Evolutionary conservation across 2,329 filamentous ascomycete species (phyloP).

Genomic region (Cladosporium colombiae): DNA sequence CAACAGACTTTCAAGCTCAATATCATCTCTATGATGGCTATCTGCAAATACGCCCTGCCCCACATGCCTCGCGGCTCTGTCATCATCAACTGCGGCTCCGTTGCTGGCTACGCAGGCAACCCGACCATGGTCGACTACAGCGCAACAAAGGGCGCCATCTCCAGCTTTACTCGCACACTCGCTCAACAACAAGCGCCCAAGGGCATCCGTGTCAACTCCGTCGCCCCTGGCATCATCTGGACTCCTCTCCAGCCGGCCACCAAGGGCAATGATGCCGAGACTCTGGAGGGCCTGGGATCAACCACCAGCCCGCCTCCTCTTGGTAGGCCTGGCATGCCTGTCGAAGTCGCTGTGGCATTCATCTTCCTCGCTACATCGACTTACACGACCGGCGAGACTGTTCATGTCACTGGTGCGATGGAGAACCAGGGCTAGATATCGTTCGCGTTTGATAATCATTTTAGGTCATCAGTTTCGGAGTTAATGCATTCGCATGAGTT

Average conservation of each 20-base stretch:
- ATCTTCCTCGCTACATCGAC: slow-evolving; percentile 34
- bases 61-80: slow-evolving; percentile 55
- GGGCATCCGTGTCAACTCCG: slow-evolving; percentile 58
- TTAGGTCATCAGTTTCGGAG: not conserved
- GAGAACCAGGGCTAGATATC: slow-evolving; percentile 31
- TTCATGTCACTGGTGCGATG: slow-evolving; percentile 31
- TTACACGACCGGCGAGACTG: slow-evolving; percentile 32
- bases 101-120: slow-evolving; percentile 49
- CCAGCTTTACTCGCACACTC: slow-evolving; percentile 49
- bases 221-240: slow-evolving; percentile 60
- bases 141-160: slow-evolving; percentile 45
- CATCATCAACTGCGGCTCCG: slow-evolving; percentile 60
- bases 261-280: slow-evolving; percentile 38
- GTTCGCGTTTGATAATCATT: not conserved
- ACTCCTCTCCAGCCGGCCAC: slow-evolving; percentile 47
- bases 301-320: slow-evolving; percentile 29
- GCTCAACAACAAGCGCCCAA: slow-evolving; percentile 48
- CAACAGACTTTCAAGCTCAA: slow-evolving; percentile 60
- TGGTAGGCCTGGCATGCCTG: slow-evolving; percentile 35
- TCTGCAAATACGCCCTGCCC: slow-evolving; percentile 58
- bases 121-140: slow-evolving; percentile 46
- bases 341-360: slow-evolving; percentile 34
- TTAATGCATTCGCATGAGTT: not conserved
- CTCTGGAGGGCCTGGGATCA: slow-evolving; percentile 30
- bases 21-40: slow-evolving; percentile 60